These are phyloP conservation scores for Quercus rubra DNA, from an alignment of 306 rosid genomes.

Conservation along the genomic window DNA sequence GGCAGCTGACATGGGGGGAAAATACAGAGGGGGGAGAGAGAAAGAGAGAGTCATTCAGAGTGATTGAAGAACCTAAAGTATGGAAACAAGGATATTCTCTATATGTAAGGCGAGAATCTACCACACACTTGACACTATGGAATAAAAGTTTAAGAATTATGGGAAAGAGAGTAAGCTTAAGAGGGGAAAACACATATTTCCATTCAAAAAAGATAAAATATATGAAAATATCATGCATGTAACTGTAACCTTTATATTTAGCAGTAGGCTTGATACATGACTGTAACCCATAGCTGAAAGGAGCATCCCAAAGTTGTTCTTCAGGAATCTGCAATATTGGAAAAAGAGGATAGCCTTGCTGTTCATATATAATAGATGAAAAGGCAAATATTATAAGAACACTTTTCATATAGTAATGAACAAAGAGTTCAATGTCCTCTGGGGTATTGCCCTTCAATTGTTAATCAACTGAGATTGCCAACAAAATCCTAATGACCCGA, in stretches of 20 bases:
- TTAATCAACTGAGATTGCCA: neutral
- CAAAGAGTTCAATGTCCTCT: neutral
- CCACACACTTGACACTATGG: neutral
- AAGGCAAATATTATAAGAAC: neutral
- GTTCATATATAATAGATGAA: neutral
- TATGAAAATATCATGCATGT: neutral
- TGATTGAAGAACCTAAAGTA: neutral
- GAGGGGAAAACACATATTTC: neutral
- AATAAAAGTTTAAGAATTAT: neutral
- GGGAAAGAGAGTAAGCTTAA: neutral
- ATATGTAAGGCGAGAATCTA: slow-evolving; percentile 1
- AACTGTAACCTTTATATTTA: slow-evolving; percentile 62
- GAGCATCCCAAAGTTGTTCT: slow-evolving; percentile 61
- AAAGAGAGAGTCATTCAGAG: neutral
- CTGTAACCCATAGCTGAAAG: slow-evolving; percentile 51
- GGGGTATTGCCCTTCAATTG: neutral
- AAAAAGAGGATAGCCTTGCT: neutral
- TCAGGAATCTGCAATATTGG: slow-evolving; percentile 23
- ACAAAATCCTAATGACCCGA: neutral
- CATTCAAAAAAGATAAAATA: neutral
- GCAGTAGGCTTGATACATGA: slow-evolving; percentile 68
- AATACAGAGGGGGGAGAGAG: slow-evolving; percentile 1
- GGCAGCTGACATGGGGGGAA: slow-evolving; percentile 48
- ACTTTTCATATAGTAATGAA: neutral
- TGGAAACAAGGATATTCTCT: neutral